These are phyloP conservation scores for Aspergillus sp. DNA, from an alignment of 2,329 filamentous ascomycete genomes.

Conservation along the genomic window DNA sequence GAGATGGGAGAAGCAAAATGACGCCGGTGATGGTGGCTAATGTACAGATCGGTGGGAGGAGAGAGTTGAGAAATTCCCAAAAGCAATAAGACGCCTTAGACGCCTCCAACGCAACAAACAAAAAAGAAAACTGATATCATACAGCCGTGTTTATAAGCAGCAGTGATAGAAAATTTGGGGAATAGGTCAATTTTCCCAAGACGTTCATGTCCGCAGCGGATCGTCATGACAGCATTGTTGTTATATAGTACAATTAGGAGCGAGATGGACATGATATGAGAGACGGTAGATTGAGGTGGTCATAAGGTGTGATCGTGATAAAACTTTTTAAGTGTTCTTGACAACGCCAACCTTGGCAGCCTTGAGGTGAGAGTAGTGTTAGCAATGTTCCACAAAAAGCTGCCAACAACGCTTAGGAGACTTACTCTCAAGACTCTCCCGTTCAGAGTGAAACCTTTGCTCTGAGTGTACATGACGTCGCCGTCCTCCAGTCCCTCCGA, in stretches of 20 bases:
- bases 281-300: slow-evolving; percentile 2
- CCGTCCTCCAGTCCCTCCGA: slow-evolving; percentile 82
- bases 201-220: slow-evolving; percentile 2
- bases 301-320: neutral
- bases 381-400: neutral
- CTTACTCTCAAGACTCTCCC: slow-evolving; percentile 68
- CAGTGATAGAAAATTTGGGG: slow-evolving; percentile 14
- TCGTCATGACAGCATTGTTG: slow-evolving; percentile 21
- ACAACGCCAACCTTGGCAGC: slow-evolving; percentile 95
- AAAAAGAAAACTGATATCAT: slow-evolving; percentile 28
- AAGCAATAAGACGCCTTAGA: slow-evolving; percentile 21
- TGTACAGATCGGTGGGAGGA: slow-evolving; percentile 26
- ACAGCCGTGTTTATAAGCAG: slow-evolving; percentile 23
- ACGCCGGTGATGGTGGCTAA: slow-evolving; percentile 16
- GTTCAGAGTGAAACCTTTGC: slow-evolving; percentile 92
- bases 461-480: slow-evolving; percentile 83
- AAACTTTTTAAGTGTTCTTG: slow-evolving; percentile 55
- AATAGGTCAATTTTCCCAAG: slow-evolving; percentile 5
- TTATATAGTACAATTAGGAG: slow-evolving; percentile 29
- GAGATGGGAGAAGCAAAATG: slow-evolving; percentile 5
- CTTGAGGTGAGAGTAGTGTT: slow-evolving; percentile 18
- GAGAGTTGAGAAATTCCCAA: slow-evolving; percentile 22
- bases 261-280: slow-evolving; percentile 6
- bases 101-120: slow-evolving; percentile 22
- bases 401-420: slow-evolving; percentile 1